Base-by-base conservation (phyloP, 106 monocot species). In the Iris macrosiphon region DNA sequence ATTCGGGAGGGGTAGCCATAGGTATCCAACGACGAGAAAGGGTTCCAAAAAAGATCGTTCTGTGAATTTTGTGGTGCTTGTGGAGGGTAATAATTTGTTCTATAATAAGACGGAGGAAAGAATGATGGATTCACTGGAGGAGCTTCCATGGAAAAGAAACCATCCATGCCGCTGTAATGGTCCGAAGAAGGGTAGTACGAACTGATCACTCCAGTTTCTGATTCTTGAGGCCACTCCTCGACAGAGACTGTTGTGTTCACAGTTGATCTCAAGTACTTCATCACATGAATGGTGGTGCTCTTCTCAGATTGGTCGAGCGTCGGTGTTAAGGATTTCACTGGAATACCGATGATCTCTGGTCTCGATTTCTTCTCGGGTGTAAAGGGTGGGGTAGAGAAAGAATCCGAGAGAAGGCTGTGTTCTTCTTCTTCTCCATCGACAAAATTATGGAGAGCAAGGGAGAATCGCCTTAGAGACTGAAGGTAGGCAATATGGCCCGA, bases 41-140 rank as follows among this genome's bases (percentile, higher is more conserved):
- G 80, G 60, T 89, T 89, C 88, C 88, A 94, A 19, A 92, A 92
- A 46, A 67, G 79, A 44, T 92, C 92, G 87, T 87, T 83, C 43
- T 73, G 75, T 25, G 83, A 65, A 31, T 60, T 70, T 43, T 81
- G 67, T 20, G 88, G 65, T 43, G 79, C 61, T 34, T 71, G 65
- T 10, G 74, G 78, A 40, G 70, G 75, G 26, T 69, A 45, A 12
- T 38, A 67, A 34, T 18, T 70, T 22, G 73, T 53, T 34, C 72
- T 56, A 38, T 64, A 42, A 52, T 61, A 70, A 49, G 76, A 43
- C 4, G 70, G 59, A 43, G 73, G 20, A 28, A 33, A 50, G 59
- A 69, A 85, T 37, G 67, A 67, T n/a, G 70, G 27, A 21, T 53
- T 42, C 49, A 61, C 30, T 16, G 67, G 68, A 39, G 77, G 71